Evolutionary conservation across 2,329 filamentous ascomycete genomes (phyloP).

Genomic region (Botryotinia calthae): DNA sequence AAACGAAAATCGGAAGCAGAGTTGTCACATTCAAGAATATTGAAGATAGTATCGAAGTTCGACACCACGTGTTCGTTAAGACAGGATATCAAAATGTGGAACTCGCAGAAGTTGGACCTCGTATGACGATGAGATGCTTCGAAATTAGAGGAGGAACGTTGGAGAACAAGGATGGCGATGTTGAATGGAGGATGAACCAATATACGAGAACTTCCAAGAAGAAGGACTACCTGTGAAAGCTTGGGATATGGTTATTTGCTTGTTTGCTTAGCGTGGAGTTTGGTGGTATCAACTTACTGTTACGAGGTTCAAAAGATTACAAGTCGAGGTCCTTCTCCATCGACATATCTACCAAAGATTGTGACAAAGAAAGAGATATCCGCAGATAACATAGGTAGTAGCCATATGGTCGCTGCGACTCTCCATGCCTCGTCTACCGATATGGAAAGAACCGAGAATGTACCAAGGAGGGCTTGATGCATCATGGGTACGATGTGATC

Average conservation of each 20-base stretch:
- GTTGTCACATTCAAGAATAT: conserved; percentile 95
- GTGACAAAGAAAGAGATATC: conserved; percentile 17
- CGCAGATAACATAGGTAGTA: conserved; percentile 18
- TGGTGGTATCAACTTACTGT: conserved; percentile 29
- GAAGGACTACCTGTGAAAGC: conserved; percentile 82
- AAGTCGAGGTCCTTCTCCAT: conserved; percentile 20
- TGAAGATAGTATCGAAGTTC: conserved; percentile 88
- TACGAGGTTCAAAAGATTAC: conserved; percentile 15
- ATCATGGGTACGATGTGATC: conserved; percentile 4
- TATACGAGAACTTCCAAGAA: conserved; percentile 92
- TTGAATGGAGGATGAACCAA: conserved; percentile 94
- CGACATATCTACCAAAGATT: conserved; percentile 17
- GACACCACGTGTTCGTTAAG: conserved; percentile 91
- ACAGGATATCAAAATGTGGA: conserved; percentile 89
- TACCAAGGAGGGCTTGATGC: background rate
- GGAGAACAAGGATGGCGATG: conserved; percentile 91
- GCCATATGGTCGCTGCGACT: conserved; percentile 20
- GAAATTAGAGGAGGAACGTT: conserved; percentile 89
- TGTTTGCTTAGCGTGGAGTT: conserved; percentile 38
- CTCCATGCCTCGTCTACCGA: conserved; percentile 20
- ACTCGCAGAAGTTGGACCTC: conserved; percentile 82
- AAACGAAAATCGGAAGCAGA: conserved; percentile 76
- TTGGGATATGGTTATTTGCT: conserved; percentile 26
- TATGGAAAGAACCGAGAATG: conserved; percentile 11
- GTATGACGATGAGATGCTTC: conserved; percentile 97